Evolutionary conservation across 1,284 basidiomycete species (phyloP), one percentile per base, ranked within the genome.

Genomic region (Tilletia indica): DNA sequence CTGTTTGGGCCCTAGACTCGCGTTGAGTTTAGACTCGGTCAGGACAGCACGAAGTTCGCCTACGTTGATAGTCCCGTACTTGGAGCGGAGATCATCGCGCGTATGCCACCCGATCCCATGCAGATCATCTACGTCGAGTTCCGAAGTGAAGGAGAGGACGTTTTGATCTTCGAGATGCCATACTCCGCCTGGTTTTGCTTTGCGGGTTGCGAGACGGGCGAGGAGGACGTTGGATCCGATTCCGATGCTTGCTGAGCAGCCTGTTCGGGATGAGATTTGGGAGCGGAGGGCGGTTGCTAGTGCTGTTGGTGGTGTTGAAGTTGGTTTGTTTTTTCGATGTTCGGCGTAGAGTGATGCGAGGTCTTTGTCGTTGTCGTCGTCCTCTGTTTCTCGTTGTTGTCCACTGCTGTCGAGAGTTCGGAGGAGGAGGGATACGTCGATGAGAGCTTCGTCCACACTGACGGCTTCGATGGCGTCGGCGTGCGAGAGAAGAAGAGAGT

Each of bases 401-500:
- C 8, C 34, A 34, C 21, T 58, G 82, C 69, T 82, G 82, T 61
- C 38, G 49, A 58, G 45, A 34, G 70, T 36, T 21, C 76, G 73
- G 25, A 93, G 89, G 0, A 89, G 88, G 9, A 86, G 88, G 0
- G 92, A 91, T 4, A 95, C 93, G 71, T 98, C 95, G 73, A 98
- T 89, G 11, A 98, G 87, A 0, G 94, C 95, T 84, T 99, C 96
- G 77, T 99, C 96, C 1, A 99, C 92, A 5, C 93, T 96, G 1
- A 97, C 95, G 0, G 95, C 94, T 86, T 98, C 91, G 3, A 98
- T 87, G 76, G 95, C 93, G 79, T 97, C 94, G 4, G 93, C 92
- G 78, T 93, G 90, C 0, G 88, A 87, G 88, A 97, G 92, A 25
- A 99, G 87, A 69, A 97, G 91, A 0, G 92, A 92, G 85, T 99